Evolutionary conservation across 2,329 filamentous ascomycete genomes (phyloP), one percentile per base, ranked within the genome.

Genomic region (Penicillium sp.): DNA sequence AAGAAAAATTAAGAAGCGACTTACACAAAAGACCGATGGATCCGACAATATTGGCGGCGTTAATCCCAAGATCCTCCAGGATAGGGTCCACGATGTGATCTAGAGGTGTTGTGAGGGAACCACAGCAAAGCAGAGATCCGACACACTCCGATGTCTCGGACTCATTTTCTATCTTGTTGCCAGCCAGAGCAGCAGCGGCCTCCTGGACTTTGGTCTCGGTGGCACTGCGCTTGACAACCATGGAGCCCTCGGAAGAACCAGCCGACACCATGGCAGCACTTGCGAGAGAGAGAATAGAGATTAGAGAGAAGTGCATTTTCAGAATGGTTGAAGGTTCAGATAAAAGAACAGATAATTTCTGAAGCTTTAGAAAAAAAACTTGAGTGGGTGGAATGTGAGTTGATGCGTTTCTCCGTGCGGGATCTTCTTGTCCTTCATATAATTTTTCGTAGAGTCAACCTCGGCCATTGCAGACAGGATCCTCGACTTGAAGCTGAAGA

Each of bases 261-360:
- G 74, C 73, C 48, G 71, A 67, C 15, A 69, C 74, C 58, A 75
- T 61, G 55, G 67, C 63, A 45, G 67, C 66, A 39, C 66, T 62
- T 51, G 64, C 68, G 50, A 74, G 55, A 38, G 71, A 66, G 50
- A 76, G 55, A 41, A 71, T 54, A 54, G 73, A 72, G 62, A 76
- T 41, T 31, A 64, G 61, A 34, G 64, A 61, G 64, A 71, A 61
- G 61, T 67, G 68, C 71, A 74, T 73, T 49, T 58, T 71, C 58
- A 61, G 51, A 48, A 17, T 48, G 43, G 14, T 20, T 15, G 22
- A 43, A 35, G 37, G 43, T 54, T 60, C 45, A 37, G 8, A 28
- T 20, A 47, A 38, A n/a, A 17, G 28, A 53, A 39, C 22, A 41
- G 28, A 42, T n/a, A 22, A 2, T 8, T 31, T 14, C 14, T 34